A percentile compares a stretch with the other conserved stretches of the same genome.
phyloP scores from a whole-genome alignment of 768 basidiomycete genomes.

The Crassisporium funariophilum region DNA sequence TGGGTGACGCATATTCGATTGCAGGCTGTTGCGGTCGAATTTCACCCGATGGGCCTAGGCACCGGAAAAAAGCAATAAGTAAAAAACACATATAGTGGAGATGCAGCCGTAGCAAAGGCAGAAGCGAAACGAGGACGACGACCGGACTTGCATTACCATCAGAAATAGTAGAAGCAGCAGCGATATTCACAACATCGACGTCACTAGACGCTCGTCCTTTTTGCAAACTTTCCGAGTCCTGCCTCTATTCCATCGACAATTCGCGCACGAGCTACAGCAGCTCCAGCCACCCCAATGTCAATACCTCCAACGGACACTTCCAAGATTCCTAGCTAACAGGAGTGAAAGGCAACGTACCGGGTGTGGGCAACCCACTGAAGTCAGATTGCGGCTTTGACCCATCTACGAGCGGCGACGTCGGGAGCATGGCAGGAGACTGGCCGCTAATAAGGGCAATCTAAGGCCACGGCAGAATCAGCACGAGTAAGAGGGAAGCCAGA shows the following conservation, averaged over 20 bases:
- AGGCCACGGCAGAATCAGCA: conserved; percentile 4
- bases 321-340: no score
- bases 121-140: no score
- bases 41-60: conserved; percentile 62
- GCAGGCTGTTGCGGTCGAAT: conserved; percentile 59
- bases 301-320: no score
- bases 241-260: no score
- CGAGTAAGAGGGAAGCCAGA: conserved; percentile 6
- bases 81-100: neutral
- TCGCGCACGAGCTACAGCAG: no score
- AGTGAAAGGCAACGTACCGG: conserved; percentile 24
- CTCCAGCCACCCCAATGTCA: no score
- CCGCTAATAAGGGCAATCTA: conserved; percentile 74
- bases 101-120: no score
- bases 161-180: no score
- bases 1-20: conserved; percentile 55
- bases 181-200: no score
- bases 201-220: no score
- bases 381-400: conserved; percentile 42
- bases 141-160: no score
- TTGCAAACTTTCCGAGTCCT: no score
- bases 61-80: neutral
- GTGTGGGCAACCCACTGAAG: conserved; percentile 34
- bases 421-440: conserved; percentile 38
- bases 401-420: conserved; percentile 34